Evolutionary conservation across 2,329 filamentous ascomycete species (phyloP).

Genomic region (Thyridium curvatum): DNA sequence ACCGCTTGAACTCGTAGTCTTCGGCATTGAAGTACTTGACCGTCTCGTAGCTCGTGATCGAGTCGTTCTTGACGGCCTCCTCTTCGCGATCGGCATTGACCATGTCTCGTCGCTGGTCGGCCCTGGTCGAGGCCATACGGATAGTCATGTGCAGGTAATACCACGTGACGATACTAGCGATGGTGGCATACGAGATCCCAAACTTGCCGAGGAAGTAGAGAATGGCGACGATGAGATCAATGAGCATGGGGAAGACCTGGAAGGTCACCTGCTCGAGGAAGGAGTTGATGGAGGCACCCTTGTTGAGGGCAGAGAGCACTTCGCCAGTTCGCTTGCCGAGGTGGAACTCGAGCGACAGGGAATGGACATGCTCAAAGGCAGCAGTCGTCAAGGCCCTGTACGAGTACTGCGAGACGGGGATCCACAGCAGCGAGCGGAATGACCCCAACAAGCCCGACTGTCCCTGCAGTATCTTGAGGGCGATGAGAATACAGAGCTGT

Average conservation of each 20-base stretch:
- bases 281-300: constrained; percentile 91
- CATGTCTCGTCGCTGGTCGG: constrained; percentile 87
- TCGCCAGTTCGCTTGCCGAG: constrained; percentile 95
- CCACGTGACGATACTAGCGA: constrained; percentile 86
- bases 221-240: constrained; percentile 83
- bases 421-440: constrained; percentile 79
- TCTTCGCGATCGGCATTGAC: constrained; percentile 92
- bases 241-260: constrained; percentile 87
- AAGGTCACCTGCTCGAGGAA: constrained; percentile 97
- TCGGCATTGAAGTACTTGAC: constrained; percentile 90
- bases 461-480: constrained; percentile 78
- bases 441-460: constrained; percentile 83
- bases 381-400: constrained; percentile 92
- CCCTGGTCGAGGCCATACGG: constrained; percentile 88
- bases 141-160: constrained; percentile 96
- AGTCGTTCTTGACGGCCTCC: constrained; percentile 97
- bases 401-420: constrained; percentile 93
- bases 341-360: constrained; percentile 92
- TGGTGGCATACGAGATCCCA: constrained; percentile 83
- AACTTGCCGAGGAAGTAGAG: constrained; percentile 72
- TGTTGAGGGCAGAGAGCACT: constrained; percentile 90
- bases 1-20: constrained; percentile 69
- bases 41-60: constrained; percentile 96
- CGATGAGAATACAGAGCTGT: constrained; percentile 68
- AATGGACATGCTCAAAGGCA: constrained; percentile 95